Base-by-base conservation (phyloP, 768 basidiomycete genomes). In the Lactarius psammicola region DNA sequence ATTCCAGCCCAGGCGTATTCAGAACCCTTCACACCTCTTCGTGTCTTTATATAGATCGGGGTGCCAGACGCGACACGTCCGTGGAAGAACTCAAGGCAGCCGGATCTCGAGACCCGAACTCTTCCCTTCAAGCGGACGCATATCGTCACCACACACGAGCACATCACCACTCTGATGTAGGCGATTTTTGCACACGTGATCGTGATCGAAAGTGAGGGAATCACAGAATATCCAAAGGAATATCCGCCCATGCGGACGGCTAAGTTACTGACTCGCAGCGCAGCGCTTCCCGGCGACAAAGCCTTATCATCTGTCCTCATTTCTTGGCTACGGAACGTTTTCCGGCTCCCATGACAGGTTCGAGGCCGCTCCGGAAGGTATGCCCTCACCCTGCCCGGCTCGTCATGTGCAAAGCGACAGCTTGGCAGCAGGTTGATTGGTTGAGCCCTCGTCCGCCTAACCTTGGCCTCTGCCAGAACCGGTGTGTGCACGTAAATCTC, bases 141-240 rank as follows among this genome's bases (percentile, higher is more conserved):
- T 70, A 75, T 62, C 70, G 69, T 68, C 23, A 23, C n/a, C 30
- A 3, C 26, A 20, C 33, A 53, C n/a, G n/a, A 23, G 11, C 23
- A 23, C 33, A 49, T 26, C 6, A 40, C 30, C 23, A 20, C 18
- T n/a, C n/a, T 28, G n/a, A 60, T 13, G 17, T 36, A n/a, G 30
- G 51, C 38, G n/a, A 15, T 7, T 58, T n/a, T 46, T 23, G 4
- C 17, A 11, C 68, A 81, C 73, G 79, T 79, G 73, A 76, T 80
- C 54, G 78, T 80, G 80, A 82, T 80, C 56, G 80, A 82, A 68
- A 79, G 78, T 62, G 80, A 80, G 64, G 79, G 80, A 15, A 81
- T 81, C 68, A 81, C 80, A 0, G 80, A 81, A 81, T 70, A 80
- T 81, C 33, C 70, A n/a, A n/a, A n/a, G n/a, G n/a, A n/a, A n/a